Conservation (phyloP, 2,329 filamentous ascomycete species). For the Trichoderma sp. region DNA sequence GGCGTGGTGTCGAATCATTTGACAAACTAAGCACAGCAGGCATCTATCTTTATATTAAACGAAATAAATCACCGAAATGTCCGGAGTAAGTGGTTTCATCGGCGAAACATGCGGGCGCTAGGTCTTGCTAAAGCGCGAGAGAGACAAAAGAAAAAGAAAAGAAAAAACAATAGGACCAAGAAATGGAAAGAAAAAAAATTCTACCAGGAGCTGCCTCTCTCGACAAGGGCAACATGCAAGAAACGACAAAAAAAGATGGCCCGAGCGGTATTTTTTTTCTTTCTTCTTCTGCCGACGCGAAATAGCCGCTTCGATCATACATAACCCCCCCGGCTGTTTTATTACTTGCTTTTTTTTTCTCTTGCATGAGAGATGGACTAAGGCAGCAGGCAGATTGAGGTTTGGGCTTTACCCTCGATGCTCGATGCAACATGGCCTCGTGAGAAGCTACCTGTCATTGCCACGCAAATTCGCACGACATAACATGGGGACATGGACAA, state of each 20-base stretch:
- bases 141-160: too few relatives aligned
- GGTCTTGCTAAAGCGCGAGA: not conserved
- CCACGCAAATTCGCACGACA: not conserved
- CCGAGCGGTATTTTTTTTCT: not conserved
- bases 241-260: not conserved
- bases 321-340: not conserved
- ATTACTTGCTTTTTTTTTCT: not conserved
- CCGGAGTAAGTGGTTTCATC: not conserved
- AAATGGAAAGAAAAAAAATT: not conserved
- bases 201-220: conserved; percentile 1
- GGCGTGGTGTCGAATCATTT: not conserved
- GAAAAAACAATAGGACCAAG: not conserved
- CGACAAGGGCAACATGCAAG: conserved; percentile 5
- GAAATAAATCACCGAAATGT: not conserved
- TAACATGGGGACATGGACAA: not conserved
- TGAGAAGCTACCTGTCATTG: not conserved
- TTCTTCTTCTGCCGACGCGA: not conserved
- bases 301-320: not conserved
- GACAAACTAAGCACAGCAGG: not conserved
- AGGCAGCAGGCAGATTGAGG: not conserved
- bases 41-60: not conserved
- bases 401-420: not conserved
- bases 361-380: not conserved
- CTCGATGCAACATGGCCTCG: conserved; percentile 7
- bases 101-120: not conserved